These are phyloP conservation scores for Trichoderma pleuroti DNA, from an alignment of 2,329 filamentous ascomycete species.

Conservation along the genomic window DNA sequence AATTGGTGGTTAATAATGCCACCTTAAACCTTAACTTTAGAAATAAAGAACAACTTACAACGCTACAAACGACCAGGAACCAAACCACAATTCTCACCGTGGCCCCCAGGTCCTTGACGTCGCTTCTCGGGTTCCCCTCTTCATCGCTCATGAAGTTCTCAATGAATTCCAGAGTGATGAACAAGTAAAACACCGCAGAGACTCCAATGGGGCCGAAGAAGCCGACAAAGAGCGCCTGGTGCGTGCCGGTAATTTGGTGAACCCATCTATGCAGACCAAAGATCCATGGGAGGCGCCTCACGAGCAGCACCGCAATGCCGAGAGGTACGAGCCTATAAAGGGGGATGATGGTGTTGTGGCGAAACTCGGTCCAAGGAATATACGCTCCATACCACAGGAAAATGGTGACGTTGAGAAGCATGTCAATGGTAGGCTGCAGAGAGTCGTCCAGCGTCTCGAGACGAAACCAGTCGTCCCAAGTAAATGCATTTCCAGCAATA, in stretches of 20 bases:
- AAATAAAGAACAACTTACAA: constrained; percentile 57
- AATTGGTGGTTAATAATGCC: constrained; percentile 34
- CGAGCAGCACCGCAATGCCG: constrained; percentile 70
- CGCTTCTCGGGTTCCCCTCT: constrained; percentile 58
- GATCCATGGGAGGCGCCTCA: constrained; percentile 75
- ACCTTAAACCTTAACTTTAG: background rate
- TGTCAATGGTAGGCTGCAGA: constrained; percentile 90
- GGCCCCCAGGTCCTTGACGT: constrained; percentile 64
- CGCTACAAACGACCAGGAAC: constrained; percentile 80
- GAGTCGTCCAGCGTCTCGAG: constrained; percentile 85
- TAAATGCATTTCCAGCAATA: constrained; percentile 85
- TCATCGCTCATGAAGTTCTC: constrained; percentile 46
- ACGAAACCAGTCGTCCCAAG: constrained; percentile 93
- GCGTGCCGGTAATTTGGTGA: constrained; percentile 69
- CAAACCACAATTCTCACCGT: constrained; percentile 71
- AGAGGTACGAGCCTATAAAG: constrained; percentile 70
- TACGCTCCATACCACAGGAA: constrained; percentile 91
- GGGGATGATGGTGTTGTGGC: constrained; percentile 63
- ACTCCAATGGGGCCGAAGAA: constrained; percentile 94
- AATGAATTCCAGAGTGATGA: constrained; percentile 74
- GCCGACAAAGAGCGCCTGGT: constrained; percentile 80
- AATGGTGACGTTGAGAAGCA: constrained; percentile 83
- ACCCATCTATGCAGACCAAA: constrained; percentile 71
- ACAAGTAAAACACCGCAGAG: constrained; percentile 85
- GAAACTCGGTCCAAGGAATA: constrained; percentile 74